Evolutionary conservation across 2,329 filamentous ascomycete species (phyloP).

Genomic region (Phialophora chinensis): DNA sequence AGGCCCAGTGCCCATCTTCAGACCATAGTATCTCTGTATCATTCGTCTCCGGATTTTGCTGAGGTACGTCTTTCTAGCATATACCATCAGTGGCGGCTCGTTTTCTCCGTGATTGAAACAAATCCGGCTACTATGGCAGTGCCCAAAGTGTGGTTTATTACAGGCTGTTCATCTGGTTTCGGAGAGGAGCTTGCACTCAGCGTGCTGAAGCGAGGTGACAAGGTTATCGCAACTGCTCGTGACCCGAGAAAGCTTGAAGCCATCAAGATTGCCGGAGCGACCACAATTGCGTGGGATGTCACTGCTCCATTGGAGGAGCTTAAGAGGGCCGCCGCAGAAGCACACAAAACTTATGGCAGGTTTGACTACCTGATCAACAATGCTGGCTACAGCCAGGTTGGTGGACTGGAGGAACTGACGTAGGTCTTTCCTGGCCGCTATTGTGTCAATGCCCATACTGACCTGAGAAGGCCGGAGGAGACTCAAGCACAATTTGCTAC

Average conservation of each 20-base stretch:
- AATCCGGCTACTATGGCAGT: conserved; percentile 13
- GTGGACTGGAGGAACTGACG: conserved; percentile 43
- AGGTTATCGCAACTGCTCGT: conserved; percentile 47
- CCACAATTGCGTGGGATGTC: conserved; percentile 41
- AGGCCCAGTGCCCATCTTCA: background rate
- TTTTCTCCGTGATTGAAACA: background rate
- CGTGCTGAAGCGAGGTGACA: conserved; percentile 43
- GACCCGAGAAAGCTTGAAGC: conserved; percentile 40
- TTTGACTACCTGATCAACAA: conserved; percentile 49
- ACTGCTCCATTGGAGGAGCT: conserved; percentile 27
- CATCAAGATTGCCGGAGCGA: conserved; percentile 41
- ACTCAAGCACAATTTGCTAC: conserved; percentile 44
- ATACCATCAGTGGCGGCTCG: background rate
- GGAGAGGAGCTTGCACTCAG: conserved; percentile 42
- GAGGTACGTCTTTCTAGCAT: background rate
- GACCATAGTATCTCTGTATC: background rate
- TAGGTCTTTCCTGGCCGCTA: conserved; percentile 3
- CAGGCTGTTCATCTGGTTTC: conserved; percentile 46
- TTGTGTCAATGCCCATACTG: background rate
- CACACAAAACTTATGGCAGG: conserved; percentile 33
- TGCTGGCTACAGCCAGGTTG: conserved; percentile 42
- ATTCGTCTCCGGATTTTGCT: background rate
- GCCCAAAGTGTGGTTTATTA: conserved; percentile 45
- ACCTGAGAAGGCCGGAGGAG: conserved; percentile 35
- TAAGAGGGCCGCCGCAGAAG: conserved; percentile 25